Percentiles rank a stretch among this genome's conserved stretches.
Evolutionary conservation across 306 rosid species (phyloP).

Genomic region (Prunus salicina): DNA sequence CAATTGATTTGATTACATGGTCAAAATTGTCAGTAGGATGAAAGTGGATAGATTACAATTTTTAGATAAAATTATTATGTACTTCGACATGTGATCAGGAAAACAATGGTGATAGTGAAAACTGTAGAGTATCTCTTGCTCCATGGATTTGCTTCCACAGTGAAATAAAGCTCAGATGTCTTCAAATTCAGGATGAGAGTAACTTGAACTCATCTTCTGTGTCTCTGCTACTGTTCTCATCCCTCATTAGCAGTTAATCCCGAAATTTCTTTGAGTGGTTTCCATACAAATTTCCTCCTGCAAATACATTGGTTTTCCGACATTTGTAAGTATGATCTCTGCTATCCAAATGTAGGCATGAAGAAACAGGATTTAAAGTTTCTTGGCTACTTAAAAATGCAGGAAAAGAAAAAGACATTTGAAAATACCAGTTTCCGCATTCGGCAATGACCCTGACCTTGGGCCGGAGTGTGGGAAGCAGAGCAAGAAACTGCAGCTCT

Average conservation of each 20-base stretch:
- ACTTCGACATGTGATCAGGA: not conserved
- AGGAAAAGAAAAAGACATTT: not conserved
- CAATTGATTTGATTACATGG: not conserved
- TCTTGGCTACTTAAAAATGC: not conserved
- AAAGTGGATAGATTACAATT: not conserved
- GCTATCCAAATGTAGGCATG: not conserved
- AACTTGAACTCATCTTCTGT: not conserved
- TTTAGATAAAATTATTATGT: not conserved
- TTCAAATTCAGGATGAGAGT: not conserved
- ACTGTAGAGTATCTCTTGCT: not conserved
- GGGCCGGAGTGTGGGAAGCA: slow-evolving; percentile 79
- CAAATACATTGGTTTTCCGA: not conserved
- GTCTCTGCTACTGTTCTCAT: slow-evolving; percentile 12
- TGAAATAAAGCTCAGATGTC: not conserved
- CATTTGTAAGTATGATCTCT: not conserved
- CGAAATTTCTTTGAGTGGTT: slow-evolving; percentile 75
- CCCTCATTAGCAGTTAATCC: slow-evolving; percentile 48
- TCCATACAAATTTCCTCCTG: slow-evolving; percentile 93
- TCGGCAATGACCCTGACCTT: slow-evolving; percentile 93
- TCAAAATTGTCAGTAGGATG: not conserved
- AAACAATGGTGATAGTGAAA: not conserved
- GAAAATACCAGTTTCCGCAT: slow-evolving; percentile 83
- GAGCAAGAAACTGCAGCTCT: slow-evolving; percentile 85
- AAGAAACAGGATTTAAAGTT: not conserved
- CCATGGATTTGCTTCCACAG: not conserved